These are phyloP conservation scores for Botrytis cinerea DNA, from an alignment of 2,329 filamentous ascomycete genomes.

Conservation along the genomic window DNA sequence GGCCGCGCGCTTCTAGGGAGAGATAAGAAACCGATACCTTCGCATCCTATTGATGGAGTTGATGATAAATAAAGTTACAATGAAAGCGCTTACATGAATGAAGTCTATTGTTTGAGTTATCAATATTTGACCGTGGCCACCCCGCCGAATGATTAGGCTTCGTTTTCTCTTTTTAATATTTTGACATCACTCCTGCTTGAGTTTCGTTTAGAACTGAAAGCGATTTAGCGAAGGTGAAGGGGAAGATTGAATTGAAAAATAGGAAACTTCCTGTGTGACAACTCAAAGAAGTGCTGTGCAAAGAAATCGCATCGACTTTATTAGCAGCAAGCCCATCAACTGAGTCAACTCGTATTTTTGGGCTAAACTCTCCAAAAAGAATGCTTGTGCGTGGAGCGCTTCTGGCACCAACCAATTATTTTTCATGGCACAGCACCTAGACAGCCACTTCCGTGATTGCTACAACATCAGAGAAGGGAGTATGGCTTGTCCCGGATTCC, in stretches of 20 bases:
- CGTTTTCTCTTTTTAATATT: not conserved
- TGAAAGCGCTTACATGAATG: constrained; percentile 1
- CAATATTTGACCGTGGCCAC: constrained; percentile 11
- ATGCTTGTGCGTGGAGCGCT: not conserved
- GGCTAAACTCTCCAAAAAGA: not conserved
- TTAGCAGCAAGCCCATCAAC: not conserved
- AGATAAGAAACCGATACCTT: not conserved
- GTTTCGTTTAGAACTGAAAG: not conserved
- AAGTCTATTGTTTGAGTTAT: constrained; percentile 12
- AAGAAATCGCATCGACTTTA: not conserved
- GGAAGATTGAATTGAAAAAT: not conserved
- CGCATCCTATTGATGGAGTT: not conserved
- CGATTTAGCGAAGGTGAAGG: not conserved
- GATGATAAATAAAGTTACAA: not conserved
- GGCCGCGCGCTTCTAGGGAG: constrained; percentile 21
- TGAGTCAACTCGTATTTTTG: constrained; percentile 7
- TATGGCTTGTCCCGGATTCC: not conserved
- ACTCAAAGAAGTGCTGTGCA: not conserved
- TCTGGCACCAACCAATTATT: not conserved
- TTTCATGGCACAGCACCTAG: not conserved
- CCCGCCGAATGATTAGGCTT: not conserved
- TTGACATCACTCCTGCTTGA: not conserved
- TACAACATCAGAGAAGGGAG: not conserved
- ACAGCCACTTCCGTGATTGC: constrained; percentile 9
- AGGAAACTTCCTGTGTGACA: constrained; percentile 2